phyloP scores from a whole-genome alignment of 352 stramenopile species.

The Pythium plurisporium region DNA sequence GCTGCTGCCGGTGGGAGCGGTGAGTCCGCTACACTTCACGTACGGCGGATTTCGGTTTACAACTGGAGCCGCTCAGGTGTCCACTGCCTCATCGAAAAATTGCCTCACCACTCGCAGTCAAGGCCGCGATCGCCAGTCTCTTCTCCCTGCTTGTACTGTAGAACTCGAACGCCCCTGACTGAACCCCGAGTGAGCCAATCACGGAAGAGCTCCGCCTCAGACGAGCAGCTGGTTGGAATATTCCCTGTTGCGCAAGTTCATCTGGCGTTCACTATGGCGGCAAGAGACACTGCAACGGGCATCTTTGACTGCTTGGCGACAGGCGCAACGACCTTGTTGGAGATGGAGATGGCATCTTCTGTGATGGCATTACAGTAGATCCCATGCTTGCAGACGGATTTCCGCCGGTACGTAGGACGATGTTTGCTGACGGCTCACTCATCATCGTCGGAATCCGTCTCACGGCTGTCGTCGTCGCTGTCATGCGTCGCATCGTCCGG shows the following conservation, averaged over 20 bases:
- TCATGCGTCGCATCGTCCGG: slow-evolving; percentile 8
- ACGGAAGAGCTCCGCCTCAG: slow-evolving; percentile 1
- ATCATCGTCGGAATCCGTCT: not conserved
- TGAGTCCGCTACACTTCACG: too few relatives aligned
- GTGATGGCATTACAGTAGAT: not conserved
- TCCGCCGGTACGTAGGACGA: too few relatives aligned
- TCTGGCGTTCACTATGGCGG: slow-evolving; percentile 9
- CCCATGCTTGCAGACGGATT: too few relatives aligned
- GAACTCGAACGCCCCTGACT: not conserved
- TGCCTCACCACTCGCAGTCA: not conserved
- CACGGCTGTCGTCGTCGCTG: slow-evolving; percentile 10
- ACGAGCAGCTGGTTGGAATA: slow-evolving; percentile 9
- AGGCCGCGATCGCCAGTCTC: not conserved
- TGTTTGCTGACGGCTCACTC: not conserved
- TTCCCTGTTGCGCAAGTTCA: slow-evolving; percentile 19
- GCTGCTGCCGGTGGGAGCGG: too few relatives aligned
- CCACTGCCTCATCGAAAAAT: slow-evolving; percentile 6
- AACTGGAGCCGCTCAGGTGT: not conserved
- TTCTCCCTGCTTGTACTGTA: not conserved
- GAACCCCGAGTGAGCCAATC: slow-evolving; percentile 14
- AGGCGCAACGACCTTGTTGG: not conserved
- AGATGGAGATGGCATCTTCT: not conserved
- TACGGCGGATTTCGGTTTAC: not conserved
- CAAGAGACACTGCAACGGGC: not conserved
- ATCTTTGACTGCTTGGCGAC: not conserved